Evolutionary conservation across 257 asterid species (phyloP).

Genomic region (Ilex aquifolium): DNA sequence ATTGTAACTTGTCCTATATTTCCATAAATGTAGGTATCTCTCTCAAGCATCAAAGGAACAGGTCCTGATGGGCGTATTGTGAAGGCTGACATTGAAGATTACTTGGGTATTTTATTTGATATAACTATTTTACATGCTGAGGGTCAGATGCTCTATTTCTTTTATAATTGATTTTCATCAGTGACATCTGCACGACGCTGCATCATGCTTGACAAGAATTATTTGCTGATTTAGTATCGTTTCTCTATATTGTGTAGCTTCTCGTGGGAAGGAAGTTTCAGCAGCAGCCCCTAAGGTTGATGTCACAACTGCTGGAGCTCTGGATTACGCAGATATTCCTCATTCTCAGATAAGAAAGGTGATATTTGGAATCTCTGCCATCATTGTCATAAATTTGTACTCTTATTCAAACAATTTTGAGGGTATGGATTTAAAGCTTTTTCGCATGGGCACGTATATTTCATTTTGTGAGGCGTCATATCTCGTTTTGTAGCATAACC

Average conservation of each 20-base stretch:
- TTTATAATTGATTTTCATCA: neutral
- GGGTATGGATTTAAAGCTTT: too few species aligned
- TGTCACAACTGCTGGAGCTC: conserved; percentile 28
- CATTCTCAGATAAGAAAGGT: conserved; percentile 95
- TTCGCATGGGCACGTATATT: too few species aligned
- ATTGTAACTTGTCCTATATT: conserved; percentile 5
- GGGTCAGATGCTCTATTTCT: neutral
- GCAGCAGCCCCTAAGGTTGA: conserved; percentile 58
- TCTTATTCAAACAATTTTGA: neutral
- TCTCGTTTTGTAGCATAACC: too few species aligned
- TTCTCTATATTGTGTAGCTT: conserved; percentile 48
- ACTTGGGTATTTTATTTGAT: conserved; percentile 57
- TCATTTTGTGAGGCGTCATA: too few species aligned
- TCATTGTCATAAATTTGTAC: conserved; percentile 7
- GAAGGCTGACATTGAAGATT: conserved; percentile 92
- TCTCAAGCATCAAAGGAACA: conserved; percentile 80
- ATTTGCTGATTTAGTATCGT: neutral
- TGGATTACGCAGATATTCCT: conserved; percentile 77
- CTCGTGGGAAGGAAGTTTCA: conserved; percentile 59
- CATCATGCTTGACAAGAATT: neutral
- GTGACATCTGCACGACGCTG: neutral
- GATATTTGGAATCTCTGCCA: conserved; percentile 11
- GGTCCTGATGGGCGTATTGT: conserved; percentile 95
- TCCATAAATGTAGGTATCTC: conserved; percentile 53
- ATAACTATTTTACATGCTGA: neutral